Conservation (phyloP, 2,329 filamentous ascomycete genomes). For the Fusarium anthophilum region DNA sequence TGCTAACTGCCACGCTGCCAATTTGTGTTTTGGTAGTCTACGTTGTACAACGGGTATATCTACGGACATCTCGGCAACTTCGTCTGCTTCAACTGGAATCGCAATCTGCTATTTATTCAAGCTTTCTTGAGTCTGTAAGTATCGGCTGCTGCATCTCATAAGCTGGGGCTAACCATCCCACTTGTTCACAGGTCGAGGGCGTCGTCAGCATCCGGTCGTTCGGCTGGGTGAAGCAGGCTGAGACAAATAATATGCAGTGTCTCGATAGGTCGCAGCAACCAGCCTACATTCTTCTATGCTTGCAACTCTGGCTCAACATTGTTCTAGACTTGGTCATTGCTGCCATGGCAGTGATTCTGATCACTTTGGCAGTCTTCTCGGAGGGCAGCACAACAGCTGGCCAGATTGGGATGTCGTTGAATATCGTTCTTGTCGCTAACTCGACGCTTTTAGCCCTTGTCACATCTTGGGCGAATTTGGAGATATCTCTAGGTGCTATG, state of each 20-base stretch:
- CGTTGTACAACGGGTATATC: neutral
- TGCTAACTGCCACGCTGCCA: neutral
- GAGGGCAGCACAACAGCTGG: neutral
- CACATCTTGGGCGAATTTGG: neutral
- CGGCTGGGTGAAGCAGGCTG: neutral
- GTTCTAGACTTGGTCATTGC: neutral
- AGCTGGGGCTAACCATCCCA: accelerated
- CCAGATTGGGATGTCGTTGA: neutral
- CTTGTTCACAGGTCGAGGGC: neutral
- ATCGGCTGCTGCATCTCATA: accelerated
- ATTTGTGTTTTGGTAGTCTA: neutral
- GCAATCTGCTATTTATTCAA: neutral
- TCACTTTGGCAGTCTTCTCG: neutral
- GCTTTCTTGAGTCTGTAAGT: neutral
- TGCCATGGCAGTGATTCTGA: neutral
- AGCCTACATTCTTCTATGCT: neutral
- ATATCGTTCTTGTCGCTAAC: neutral
- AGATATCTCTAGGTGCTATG: neutral
- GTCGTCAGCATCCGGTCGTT: neutral
- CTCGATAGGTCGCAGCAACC: neutral
- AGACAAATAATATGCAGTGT: neutral
- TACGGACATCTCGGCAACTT: neutral
- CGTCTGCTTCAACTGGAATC: neutral
- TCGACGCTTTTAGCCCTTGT: neutral
- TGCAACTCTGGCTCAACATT: neutral